phyloP scores from a whole-genome alignment of 2,329 filamentous ascomycete genomes.

The Colletotrichum destructivum region DNA sequence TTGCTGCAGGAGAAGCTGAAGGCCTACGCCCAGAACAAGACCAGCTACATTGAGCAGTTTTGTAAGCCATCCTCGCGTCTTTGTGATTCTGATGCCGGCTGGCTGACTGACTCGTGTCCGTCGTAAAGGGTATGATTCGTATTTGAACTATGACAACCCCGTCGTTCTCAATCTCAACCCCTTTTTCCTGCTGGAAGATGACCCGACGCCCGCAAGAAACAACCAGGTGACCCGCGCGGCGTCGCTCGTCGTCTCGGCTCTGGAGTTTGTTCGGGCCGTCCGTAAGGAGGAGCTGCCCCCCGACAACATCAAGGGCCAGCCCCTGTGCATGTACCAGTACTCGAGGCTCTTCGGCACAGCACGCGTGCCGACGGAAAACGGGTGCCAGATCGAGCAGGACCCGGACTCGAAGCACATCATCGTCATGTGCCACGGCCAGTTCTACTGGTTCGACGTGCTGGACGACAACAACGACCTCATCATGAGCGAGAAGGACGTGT shows the following conservation, averaged over 20 bases:
- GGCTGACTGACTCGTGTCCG: not conserved
- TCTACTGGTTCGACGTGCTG: slow-evolving; percentile 99
- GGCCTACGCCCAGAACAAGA: slow-evolving; percentile 90
- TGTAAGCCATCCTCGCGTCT: slow-evolving; percentile 69
- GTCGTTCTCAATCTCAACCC: slow-evolving; percentile 98
- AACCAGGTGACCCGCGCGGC: slow-evolving; percentile 96
- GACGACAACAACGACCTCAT: slow-evolving; percentile 96
- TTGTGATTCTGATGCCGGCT: not conserved
- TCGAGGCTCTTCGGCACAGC: slow-evolving; percentile 95
- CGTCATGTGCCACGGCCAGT: slow-evolving; percentile 93
- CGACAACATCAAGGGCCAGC: slow-evolving; percentile 85
- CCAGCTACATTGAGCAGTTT: slow-evolving; percentile 98
- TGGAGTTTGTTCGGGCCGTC: slow-evolving; percentile 94
- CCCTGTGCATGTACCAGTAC: slow-evolving; percentile 98
- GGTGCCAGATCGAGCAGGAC: slow-evolving; percentile 96
- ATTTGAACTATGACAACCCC: slow-evolving; percentile 97
- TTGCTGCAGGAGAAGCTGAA: slow-evolving; percentile 90
- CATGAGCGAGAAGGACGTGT: slow-evolving; percentile 96
- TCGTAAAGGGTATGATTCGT: slow-evolving; percentile 94
- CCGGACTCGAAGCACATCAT: slow-evolving; percentile 94
- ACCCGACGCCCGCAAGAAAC: slow-evolving; percentile 95
- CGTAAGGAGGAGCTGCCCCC: slow-evolving; percentile 93
- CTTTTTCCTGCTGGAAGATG: slow-evolving; percentile 97
- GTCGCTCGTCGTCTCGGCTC: slow-evolving; percentile 89
- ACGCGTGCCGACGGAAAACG: slow-evolving; percentile 92